A percentile compares a stretch with the other conserved stretches of the same genome.
These are phyloP conservation scores for Mycena pura DNA, from an alignment of 768 basidiomycete species.

Conservation along the genomic window DNA sequence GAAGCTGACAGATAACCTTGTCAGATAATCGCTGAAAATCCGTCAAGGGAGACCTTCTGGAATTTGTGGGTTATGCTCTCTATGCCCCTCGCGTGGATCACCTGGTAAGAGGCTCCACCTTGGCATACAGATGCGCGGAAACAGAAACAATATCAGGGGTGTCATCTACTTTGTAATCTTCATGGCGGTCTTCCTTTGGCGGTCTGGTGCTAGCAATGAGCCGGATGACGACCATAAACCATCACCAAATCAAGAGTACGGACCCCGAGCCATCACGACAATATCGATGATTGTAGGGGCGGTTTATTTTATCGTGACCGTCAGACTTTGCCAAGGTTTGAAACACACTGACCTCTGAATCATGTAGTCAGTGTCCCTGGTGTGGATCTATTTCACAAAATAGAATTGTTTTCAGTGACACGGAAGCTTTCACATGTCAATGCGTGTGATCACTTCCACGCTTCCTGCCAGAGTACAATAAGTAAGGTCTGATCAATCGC, in stretches of 20 bases:
- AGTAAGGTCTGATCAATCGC: too few relatives aligned
- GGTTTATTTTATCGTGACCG: background rate
- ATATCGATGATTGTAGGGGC: background rate
- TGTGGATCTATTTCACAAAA: too few relatives aligned
- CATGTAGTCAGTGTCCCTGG: too few relatives aligned
- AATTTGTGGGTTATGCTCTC: conserved; percentile 2
- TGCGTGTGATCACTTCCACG: too few relatives aligned
- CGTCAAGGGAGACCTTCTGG: conserved; percentile 1
- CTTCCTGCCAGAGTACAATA: too few relatives aligned
- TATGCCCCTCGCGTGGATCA: conserved; percentile 1
- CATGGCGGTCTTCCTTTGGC: background rate
- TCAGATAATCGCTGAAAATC: conserved; percentile 2
- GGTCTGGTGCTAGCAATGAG: conserved; percentile 2
- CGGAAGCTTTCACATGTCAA: too few relatives aligned
- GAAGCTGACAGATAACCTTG: background rate
- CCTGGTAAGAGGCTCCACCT: conserved; percentile 2
- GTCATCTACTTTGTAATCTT: conserved; percentile 3
- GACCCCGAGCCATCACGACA: background rate
- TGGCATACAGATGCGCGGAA: background rate
- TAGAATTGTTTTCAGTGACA: too few relatives aligned
- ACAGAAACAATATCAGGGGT: background rate
- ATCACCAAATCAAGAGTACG: background rate
- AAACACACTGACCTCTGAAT: too few relatives aligned
- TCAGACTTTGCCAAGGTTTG: background rate
- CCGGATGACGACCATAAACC: background rate